Evolutionary conservation across 352 stramenopile genomes (phyloP), one percentile per base, ranked within the genome.

Genomic region (Hyaloperonospora brassicae): DNA sequence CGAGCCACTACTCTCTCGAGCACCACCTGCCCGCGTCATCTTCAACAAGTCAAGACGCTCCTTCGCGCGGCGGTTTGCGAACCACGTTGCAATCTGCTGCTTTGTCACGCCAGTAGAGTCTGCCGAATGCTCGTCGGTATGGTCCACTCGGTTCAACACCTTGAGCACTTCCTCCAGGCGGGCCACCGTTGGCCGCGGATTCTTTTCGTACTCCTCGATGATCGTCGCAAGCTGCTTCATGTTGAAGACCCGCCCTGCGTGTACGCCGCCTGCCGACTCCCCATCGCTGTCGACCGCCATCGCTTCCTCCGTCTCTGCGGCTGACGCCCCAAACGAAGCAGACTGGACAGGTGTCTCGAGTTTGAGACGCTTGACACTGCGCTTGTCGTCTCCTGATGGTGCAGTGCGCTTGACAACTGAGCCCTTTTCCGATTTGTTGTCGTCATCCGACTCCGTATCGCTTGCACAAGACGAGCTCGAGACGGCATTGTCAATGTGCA

Each of bases 131-230:
- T 84, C 77, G 25, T 86, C 77, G 0, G 64, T 76, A 42, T 89
- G 78, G 45, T 88, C 79, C 34, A 68, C 68, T 52, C 82, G 68
- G 60, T 93, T 93, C 54, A 93, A 49, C 2, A 87, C 68, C 44
- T 73, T 71, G 49, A 86, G 63, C 34, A 93, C 58, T 51, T 90
- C 77, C 46, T 87, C 77, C 45, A 93, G 55, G 46, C 82, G 79
- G 23, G 73, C 53, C 12, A 73, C 65, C 36, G 61, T 86, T 22
- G 83, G 83, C 2, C 73, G 70, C 23, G 80, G 74, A 44, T 86
- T 91, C 64, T 89, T 87, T 60, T 90, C 83, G 51, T 91, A 93
- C 57, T 87, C 77, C 54, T 89, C 83, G 43, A 89, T 87, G 35
- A 93, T 86, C 36, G 76, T 87, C 21, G 78, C 78, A 7, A 93